These are phyloP conservation scores for Podospora pseudopauciseta DNA, from an alignment of 495 filamentous ascomycete genomes.

Conservation along the genomic window DNA sequence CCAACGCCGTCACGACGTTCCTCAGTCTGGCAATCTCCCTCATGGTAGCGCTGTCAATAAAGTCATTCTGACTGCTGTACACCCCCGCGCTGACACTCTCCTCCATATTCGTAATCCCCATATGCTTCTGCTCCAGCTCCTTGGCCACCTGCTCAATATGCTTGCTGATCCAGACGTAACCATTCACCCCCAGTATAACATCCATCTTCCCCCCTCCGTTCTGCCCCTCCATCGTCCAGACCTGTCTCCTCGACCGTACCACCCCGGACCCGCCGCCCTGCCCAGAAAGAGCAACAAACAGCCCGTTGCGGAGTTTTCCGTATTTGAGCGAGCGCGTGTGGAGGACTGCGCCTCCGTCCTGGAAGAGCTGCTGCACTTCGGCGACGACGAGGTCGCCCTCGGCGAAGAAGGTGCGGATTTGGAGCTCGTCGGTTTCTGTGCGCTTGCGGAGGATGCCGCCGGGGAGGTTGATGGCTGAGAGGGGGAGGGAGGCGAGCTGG, in stretches of 20 bases:
- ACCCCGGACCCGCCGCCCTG: slow-evolving; percentile 81
- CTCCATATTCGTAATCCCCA: slow-evolving; percentile 73
- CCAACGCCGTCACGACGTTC: slow-evolving; percentile 73
- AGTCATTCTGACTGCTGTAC: slow-evolving; percentile 90
- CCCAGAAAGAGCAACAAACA: slow-evolving; percentile 77
- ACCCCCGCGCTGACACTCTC: slow-evolving; percentile 65
- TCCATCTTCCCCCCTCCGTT: slow-evolving; percentile 72
- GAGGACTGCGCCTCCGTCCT: slow-evolving; percentile 76
- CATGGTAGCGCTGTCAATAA: slow-evolving; percentile 68
- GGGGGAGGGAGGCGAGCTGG: slow-evolving; percentile 73
- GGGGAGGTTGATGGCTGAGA: slow-evolving; percentile 88
- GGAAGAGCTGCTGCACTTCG: slow-evolving; percentile 81
- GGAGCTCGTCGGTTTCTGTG: slow-evolving; percentile 90
- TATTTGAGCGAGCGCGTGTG: slow-evolving; percentile 90
- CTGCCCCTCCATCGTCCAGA: slow-evolving; percentile 71
- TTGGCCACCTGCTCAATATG: slow-evolving; percentile 52
- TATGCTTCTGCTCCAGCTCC: slow-evolving; percentile 39
- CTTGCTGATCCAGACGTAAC: slow-evolving; percentile 90
- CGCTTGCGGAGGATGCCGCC: slow-evolving; percentile 87
- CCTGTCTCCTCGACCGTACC: slow-evolving; percentile 72
- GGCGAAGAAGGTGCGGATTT: slow-evolving; percentile 87
- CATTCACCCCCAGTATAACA: slow-evolving; percentile 89
- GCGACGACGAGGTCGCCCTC: slow-evolving; percentile 89
- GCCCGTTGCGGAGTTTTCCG: slow-evolving; percentile 88
- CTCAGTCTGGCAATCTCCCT: slow-evolving; percentile 81